Evolutionary conservation across 2,329 filamentous ascomycete species (phyloP).

Genomic region (Dendrostoma leiphaemia): DNA sequence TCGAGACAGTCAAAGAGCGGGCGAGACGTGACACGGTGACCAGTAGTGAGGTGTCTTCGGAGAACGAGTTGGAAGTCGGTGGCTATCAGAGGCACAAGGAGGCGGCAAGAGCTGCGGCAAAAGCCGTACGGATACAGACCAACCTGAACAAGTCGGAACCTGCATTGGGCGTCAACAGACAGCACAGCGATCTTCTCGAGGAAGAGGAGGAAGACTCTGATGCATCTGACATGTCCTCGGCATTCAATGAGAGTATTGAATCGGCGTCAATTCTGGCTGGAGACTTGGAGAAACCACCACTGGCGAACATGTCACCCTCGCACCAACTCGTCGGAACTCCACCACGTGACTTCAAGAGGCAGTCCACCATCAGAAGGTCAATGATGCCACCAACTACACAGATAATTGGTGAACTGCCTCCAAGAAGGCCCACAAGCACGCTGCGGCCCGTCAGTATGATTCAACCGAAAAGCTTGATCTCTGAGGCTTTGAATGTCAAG

Average conservation of each 20-base stretch:
- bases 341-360: slow-evolving; percentile 57
- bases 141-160: slow-evolving; percentile 50
- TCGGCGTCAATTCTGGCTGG: slow-evolving; percentile 69
- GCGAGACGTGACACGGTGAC: slow-evolving; percentile 74
- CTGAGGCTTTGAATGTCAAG: slow-evolving; percentile 70
- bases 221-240: slow-evolving; percentile 60
- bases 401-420: slow-evolving; percentile 65
- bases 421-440: slow-evolving; percentile 66
- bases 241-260: slow-evolving; percentile 66
- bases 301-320: slow-evolving; percentile 46
- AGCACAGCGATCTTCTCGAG: slow-evolving; percentile 50
- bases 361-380: slow-evolving; percentile 63
- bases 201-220: slow-evolving; percentile 58
- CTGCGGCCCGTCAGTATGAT: slow-evolving; percentile 64
- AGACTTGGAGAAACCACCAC: slow-evolving; percentile 55
- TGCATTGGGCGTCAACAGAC: slow-evolving; percentile 39
- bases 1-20: slow-evolving; percentile 69
- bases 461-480: slow-evolving; percentile 68
- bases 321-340: slow-evolving; percentile 63
- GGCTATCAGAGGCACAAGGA: slow-evolving; percentile 64
- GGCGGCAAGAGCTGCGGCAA: slow-evolving; percentile 56
- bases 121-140: slow-evolving; percentile 49
- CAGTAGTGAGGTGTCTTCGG: slow-evolving; percentile 79
- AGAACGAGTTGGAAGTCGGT: slow-evolving; percentile 72
- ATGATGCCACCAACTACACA: slow-evolving; percentile 54